Conservation (phyloP, 2,329 filamentous ascomycete species). For the Sarocladium strictum region DNA sequence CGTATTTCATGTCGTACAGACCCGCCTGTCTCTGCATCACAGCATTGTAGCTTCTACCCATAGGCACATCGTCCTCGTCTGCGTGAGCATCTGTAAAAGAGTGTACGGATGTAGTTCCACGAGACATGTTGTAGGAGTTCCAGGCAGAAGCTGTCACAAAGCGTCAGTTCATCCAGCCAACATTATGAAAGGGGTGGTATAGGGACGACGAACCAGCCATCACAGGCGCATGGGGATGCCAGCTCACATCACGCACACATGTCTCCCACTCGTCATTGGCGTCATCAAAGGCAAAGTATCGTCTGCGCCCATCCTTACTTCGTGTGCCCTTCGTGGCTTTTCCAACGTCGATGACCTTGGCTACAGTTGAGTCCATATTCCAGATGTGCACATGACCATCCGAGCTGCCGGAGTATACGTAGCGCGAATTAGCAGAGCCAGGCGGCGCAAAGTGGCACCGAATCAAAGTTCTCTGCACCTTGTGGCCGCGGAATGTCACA, state of each 20-base stretch:
- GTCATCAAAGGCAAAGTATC: conserved; percentile 49
- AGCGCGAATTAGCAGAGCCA: conserved; percentile 77
- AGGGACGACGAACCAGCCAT: conserved; percentile 51
- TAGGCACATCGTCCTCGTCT: conserved; percentile 57
- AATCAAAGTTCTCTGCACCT: conserved; percentile 83
- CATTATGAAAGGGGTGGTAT: neutral
- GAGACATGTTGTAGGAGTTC: conserved; percentile 69
- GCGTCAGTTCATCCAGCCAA: conserved; percentile 13
- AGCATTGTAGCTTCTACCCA: conserved; percentile 53
- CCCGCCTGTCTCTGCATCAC: conserved; percentile 40
- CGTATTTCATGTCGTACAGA: conserved; percentile 15
- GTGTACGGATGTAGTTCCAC: conserved; percentile 73
- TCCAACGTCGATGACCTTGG: conserved; percentile 71
- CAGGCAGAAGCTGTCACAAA: conserved; percentile 62
- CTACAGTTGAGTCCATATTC: conserved; percentile 85
- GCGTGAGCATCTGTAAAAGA: conserved; percentile 64
- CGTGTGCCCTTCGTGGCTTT: conserved; percentile 60
- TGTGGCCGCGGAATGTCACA: conserved; percentile 89
- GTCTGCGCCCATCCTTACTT: conserved; percentile 47
- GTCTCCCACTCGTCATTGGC: conserved; percentile 59
- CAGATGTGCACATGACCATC: conserved; percentile 89
- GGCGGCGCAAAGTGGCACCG: conserved; percentile 92
- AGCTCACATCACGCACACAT: conserved; percentile 80
- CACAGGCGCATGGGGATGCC: conserved; percentile 81
- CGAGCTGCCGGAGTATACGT: conserved; percentile 87